These are phyloP conservation scores for Vitis hybrid DNA, from an alignment of 177 flowering plant genomes.

Conservation along the genomic window DNA sequence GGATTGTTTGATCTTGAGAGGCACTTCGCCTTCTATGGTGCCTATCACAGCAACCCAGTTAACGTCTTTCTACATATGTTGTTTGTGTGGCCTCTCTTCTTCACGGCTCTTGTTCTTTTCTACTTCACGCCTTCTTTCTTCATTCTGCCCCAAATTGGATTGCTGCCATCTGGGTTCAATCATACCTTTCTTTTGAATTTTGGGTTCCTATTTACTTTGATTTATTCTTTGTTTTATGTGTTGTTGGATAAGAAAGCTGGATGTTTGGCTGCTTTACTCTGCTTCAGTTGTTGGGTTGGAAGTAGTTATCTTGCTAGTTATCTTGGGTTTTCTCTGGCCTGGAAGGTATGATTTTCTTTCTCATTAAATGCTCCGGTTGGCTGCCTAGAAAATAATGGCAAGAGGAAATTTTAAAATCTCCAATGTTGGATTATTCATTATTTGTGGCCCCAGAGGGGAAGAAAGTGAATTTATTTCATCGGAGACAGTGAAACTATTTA, in stretches of 20 bases:
- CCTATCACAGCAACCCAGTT: slow-evolving; percentile 85
- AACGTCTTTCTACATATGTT: slow-evolving; percentile 68
- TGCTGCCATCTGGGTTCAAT: slow-evolving; percentile 15
- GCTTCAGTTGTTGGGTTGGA: slow-evolving; percentile 75
- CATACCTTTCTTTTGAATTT: slow-evolving; percentile 38
- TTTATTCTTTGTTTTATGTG: slow-evolving; percentile 60
- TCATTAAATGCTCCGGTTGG: slow-evolving; percentile 1
- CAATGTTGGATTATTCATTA: neutral
- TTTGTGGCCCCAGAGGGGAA: no score
- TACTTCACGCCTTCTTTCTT: slow-evolving; percentile 59
- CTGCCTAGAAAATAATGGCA: slow-evolving; percentile 10
- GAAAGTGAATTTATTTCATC: no score
- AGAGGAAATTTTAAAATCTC: neutral
- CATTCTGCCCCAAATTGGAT: slow-evolving; percentile 18
- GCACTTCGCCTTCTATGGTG: slow-evolving; percentile 91
- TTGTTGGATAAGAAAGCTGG: slow-evolving; percentile 80
- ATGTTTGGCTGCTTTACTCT: slow-evolving; percentile 76
- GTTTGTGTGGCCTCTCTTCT: slow-evolving; percentile 89
- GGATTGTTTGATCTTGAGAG: slow-evolving; percentile 76
- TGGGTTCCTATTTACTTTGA: slow-evolving; percentile 55
- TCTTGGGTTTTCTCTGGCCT: slow-evolving; percentile 76
- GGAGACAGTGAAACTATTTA: no score
- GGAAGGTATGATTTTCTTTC: slow-evolving; percentile 49
- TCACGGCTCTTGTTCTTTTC: slow-evolving; percentile 54
- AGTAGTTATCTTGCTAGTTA: slow-evolving; percentile 48